A percentile compares a stretch with the other conserved stretches of the same genome.
Evolutionary conservation across 225 moss, liverwort and hornwort species (phyloP).

Genomic region (Asterella californica): DNA sequence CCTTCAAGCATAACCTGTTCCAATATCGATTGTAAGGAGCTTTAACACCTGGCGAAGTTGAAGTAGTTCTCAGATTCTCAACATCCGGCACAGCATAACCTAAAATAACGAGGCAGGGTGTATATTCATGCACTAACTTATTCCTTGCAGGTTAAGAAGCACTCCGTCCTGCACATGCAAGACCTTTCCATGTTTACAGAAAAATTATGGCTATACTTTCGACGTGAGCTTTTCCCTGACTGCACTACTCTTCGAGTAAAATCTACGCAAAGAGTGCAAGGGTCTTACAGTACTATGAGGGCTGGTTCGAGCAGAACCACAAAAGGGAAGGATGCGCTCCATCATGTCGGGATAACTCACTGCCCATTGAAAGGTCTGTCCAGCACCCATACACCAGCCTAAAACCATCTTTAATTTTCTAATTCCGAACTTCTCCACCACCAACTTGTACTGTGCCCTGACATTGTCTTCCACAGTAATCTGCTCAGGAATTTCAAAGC

Average conservation of each 20-base stretch:
- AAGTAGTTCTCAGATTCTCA: not conserved
- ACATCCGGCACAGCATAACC: not conserved
- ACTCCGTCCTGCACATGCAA: not conserved
- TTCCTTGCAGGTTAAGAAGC: not conserved
- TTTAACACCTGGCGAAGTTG: not conserved
- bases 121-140: not conserved
- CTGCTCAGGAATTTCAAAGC: conserved; percentile 23
- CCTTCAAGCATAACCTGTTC: conserved; percentile 61
- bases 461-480: conserved; percentile 59
- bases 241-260: not conserved
- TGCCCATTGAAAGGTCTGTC: conserved; percentile 66
- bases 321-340: conserved; percentile 62
- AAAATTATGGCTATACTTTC: not conserved
- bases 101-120: not conserved
- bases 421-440: conserved; percentile 58
- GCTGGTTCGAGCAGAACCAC: conserved; percentile 65
- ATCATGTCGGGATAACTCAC: conserved; percentile 65
- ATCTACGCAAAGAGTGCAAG: not conserved
- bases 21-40: not conserved
- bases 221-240: not conserved
- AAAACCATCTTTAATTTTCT: conserved; percentile 57
- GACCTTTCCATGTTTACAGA: not conserved
- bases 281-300: conserved; percentile 52
- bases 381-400: conserved; percentile 61
- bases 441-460: conserved; percentile 54